Evolutionary conservation across 192 early-diverging fungal genomes (phyloP), one percentile per base, ranked within the genome.

Genomic region (Pilaira anomala): DNA sequence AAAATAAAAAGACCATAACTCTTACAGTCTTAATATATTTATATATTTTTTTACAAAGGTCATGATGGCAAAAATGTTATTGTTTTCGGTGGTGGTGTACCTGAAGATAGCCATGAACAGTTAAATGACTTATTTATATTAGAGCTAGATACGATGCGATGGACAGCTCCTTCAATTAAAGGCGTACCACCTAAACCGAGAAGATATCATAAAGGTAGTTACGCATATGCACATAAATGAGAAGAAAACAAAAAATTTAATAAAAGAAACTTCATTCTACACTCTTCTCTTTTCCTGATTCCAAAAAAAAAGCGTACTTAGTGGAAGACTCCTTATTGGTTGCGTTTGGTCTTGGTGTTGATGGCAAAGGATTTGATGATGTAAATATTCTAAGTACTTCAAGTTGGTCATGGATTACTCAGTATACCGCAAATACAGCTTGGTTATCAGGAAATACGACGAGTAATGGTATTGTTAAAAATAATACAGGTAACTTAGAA

Each of bases 121-220:
- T 49, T 71, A 28, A 71, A 71, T 24, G 69, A 71, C 39, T 49
- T 71, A 0, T 71, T 71, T 60, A 62, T 65, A 25, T 22, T 71
- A 7, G 55, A 65, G 13, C 42, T 71, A 6, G 57, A 39, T 5
- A 60, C 61, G 1, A 48, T 65, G 24, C 48, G 56, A 24, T 71
- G 69, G 69, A 71, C 45, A 0, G 63, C 69, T 22, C 69, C 69
- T 18, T 65, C 55, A 1, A 60, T 65, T 16, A 53, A 41, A 24
- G 63, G 63, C 7, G 56, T 65, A 3, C 69, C 69, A 3, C 69
- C 69, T 18, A 48, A 56, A 33, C 69, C 69, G 1, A 59, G 69
- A 21, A 71, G 58, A 56, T 71, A 64, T 30, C 69, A 71, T 48
- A 46, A 71, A 71, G 63, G 69, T 64, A 65, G 16, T 7, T 14